Base-by-base conservation (phyloP, 108 stramenopile genomes). In the Hondaea fermentalgiana region DNA sequence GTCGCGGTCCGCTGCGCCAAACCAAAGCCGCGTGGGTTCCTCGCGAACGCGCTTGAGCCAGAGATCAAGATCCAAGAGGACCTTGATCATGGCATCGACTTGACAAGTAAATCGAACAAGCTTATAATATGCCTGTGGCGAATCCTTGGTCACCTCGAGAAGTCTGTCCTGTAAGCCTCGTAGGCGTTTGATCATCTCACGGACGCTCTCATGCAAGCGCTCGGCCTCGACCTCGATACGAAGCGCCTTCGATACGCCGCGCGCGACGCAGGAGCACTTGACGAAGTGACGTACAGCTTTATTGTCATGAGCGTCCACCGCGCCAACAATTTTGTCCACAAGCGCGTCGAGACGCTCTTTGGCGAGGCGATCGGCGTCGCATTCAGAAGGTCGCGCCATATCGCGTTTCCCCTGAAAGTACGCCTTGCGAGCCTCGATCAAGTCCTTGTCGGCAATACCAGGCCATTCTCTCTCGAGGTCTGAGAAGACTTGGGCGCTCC, bases 211-310 rank as follows among this genome's bases (percentile, higher is more conserved):
- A 6, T 83, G 76, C 51, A 83, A 12, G n/a, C 76, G 19, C 23
- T 53, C 51, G n/a, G 45, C 76, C n/a, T 83, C 76, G 2, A 83
- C 12, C 19, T 53, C 76, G 28, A 83, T 83, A 12, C 76, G 76
- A 12, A 83, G n/a, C n/a, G 76, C 76, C 76, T 83, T 83, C 12
- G 76, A 83, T 6, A 83, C 51, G 45, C 76, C 76, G n/a, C 76
- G 45, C 19, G 76, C 76, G 49, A 83, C 51, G 28, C 45, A 83
- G 28, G 51, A 47, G 51, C 76, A 53, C 76, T 83, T 83, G 4
- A 3, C 3, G 51, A 83, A 83, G 10, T 83, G 12, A 17, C 76
- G 76, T 6, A 83, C 49, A 10, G 64, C 25, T 12, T 47, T 45
- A 23, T 83, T 47, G 6, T 83, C 23, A 17, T 12, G n/a, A 6